Percentiles rank a stretch among this genome's conserved stretches.
These are phyloP conservation scores for Dryas alaskensis DNA, from an alignment of 306 rosid genomes.

Conservation along the genomic window DNA sequence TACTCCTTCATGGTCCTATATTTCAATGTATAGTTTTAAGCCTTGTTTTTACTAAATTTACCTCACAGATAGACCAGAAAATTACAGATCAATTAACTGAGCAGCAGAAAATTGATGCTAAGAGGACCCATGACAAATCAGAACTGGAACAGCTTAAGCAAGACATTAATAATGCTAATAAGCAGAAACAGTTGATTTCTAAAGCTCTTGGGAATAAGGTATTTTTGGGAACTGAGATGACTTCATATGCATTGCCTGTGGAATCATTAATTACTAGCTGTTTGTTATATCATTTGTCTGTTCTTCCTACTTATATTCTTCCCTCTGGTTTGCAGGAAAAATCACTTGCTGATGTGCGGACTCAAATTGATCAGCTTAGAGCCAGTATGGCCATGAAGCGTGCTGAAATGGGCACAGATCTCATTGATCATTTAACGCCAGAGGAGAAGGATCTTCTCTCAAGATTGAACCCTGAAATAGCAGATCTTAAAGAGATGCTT, in stretches of 20 bases:
- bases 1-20: background rate
- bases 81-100: conserved; percentile 81
- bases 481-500: conserved; percentile 79
- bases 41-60: conserved; percentile 61
- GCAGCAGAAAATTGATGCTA: conserved; percentile 92
- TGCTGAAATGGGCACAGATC: conserved; percentile 95
- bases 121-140: conserved; percentile 66
- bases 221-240: conserved; percentile 15
- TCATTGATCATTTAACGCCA: conserved; percentile 86
- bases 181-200: conserved; percentile 63
- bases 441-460: conserved; percentile 81
- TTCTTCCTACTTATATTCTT: conserved; percentile 26
- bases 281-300: conserved; percentile 1
- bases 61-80: conserved; percentile 82
- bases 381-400: conserved; percentile 77
- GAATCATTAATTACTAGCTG: conserved; percentile 13
- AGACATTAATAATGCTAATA: conserved; percentile 83
- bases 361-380: conserved; percentile 83
- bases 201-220: conserved; percentile 87
- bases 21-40: background rate
- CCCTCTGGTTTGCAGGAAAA: conserved; percentile 64
- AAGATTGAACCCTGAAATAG: conserved; percentile 83
- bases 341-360: conserved; percentile 75
- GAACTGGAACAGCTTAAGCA: conserved; percentile 79
- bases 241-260: background rate